These are phyloP conservation scores for Ulota crispa DNA, from an alignment of 225 moss, liverwort and hornwort genomes.

Conservation along the genomic window DNA sequence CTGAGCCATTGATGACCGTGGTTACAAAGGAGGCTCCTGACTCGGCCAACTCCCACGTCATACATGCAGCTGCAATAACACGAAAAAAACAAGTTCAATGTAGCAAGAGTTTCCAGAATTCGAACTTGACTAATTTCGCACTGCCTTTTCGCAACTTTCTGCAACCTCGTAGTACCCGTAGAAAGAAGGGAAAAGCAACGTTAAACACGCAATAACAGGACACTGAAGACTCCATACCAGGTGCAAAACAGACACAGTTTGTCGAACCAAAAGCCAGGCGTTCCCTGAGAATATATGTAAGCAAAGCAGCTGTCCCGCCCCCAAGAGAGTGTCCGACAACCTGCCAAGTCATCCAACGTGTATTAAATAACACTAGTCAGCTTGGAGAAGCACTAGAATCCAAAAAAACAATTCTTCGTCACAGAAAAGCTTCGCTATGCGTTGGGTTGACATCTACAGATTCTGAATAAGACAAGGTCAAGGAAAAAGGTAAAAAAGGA, in stretches of 20 bases:
- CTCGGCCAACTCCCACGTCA: slow-evolving; percentile 91
- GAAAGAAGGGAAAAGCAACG: not conserved
- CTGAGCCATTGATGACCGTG: slow-evolving; percentile 78
- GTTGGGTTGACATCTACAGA: not conserved
- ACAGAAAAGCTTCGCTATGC: not conserved
- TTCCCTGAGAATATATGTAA: slow-evolving; percentile 90
- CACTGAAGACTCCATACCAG: slow-evolving; percentile 49
- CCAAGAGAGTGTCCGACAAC: slow-evolving; percentile 91
- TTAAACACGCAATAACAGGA: not conserved
- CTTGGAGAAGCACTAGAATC: not conserved
- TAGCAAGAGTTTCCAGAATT: slow-evolving; percentile 1
- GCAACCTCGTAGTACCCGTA: not conserved
- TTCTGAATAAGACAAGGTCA: not conserved
- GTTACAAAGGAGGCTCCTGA: slow-evolving; percentile 71
- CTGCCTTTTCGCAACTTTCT: not conserved
- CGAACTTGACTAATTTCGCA: not conserved
- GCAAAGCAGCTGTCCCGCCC: slow-evolving; percentile 88
- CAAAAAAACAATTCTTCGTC: not conserved
- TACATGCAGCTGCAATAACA: slow-evolving; percentile 69
- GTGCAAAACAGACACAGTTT: slow-evolving; percentile 79
- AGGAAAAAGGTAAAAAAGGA: slow-evolving; percentile 10
- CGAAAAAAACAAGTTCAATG: not conserved
- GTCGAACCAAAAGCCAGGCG: slow-evolving; percentile 69
- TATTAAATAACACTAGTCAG: not conserved
- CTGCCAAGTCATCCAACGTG: slow-evolving; percentile 39